Evolutionary conservation across 2,329 filamentous ascomycete species (phyloP).

Genomic region (Fusarium papillatum): DNA sequence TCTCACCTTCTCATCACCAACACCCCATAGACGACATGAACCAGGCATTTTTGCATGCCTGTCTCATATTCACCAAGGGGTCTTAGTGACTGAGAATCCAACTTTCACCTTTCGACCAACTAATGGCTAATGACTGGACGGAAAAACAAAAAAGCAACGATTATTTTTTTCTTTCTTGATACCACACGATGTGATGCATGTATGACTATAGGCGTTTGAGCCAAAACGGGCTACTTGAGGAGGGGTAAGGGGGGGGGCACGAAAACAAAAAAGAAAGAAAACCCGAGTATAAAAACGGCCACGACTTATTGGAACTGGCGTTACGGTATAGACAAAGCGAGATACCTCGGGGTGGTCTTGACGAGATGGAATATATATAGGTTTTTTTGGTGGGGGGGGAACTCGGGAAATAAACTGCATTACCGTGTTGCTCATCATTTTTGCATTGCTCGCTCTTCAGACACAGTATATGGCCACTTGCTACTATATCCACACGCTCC

Average conservation of each 20-base stretch:
- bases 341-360: constrained; percentile 35
- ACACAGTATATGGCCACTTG: constrained; percentile 7
- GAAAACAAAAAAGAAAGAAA: constrained; percentile 6
- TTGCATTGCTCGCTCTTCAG: constrained; percentile 9
- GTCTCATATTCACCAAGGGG: neutral
- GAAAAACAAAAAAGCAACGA: constrained; percentile 33
- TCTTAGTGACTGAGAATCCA: neutral
- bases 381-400: neutral
- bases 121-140: constrained; percentile 49
- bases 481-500: constrained; percentile 3
- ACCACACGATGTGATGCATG: constrained; percentile 44
- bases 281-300: constrained; percentile 17
- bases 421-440: constrained; percentile 17
- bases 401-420: constrained; percentile 10
- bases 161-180: constrained; percentile 38
- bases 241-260: neutral
- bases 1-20: constrained; percentile 61
- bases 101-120: constrained; percentile 22
- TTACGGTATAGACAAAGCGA: constrained; percentile 42
- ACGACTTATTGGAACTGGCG: constrained; percentile 30
- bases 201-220: constrained; percentile 29
- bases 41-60: neutral
- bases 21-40: constrained; percentile 21
- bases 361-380: neutral
- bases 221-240: neutral